Evolutionary conservation across 2,329 filamentous ascomycete genomes (phyloP), one percentile per base, ranked within the genome.

Genomic region (Boeremia lycopersici): DNA sequence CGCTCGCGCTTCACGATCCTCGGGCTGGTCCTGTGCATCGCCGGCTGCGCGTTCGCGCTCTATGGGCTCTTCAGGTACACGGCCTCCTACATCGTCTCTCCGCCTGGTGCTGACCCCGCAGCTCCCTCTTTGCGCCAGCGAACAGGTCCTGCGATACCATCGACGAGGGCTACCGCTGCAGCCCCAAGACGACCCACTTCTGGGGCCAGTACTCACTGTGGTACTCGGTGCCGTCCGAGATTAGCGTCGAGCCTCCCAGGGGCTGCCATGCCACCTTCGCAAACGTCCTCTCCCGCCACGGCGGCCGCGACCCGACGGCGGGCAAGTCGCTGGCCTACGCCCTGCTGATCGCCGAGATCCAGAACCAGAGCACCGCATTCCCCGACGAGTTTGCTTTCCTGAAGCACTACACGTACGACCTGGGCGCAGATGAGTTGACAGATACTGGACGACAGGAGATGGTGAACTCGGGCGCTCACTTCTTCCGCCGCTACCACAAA

Each of bases 141-240:
- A 60, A 63, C 48, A 64, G 63, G 40, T 64, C 71, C 11, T 88
- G 85, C 74, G 83, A 85, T 68, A 80, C 78, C 6, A 74, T 83
- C 31, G 69, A 81, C 36, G 60, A 77, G 33, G 87, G 87, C 54
- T 89, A 86, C 72, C 82, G 84, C 59, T 92, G 89, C 74, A 79
- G 81, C 42, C 74, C 82, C 4, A 72, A 82, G 29, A 81, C 88
- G 39, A 85, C 86, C 1, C 88, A 86, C 62, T 82, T 80, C 50
- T 96, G 91, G 91, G 93, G 92, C 51, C 91, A 93, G 72, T 96
- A 96, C 74, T 89, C 91, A 15, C 90, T 92, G 2, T 96, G 86
- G 77, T 96, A 90, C 75, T 83, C 87, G 1, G 87, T 93, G 0
- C 82, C 86, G 6, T 91, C 89, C 1, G 79, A 84, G 2, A 84